Percentiles rank a stretch among this genome's conserved stretches.
These are phyloP conservation scores for Arachnomyces sp. DNA, from an alignment of 2,329 filamentous ascomycete genomes.

Conservation along the genomic window DNA sequence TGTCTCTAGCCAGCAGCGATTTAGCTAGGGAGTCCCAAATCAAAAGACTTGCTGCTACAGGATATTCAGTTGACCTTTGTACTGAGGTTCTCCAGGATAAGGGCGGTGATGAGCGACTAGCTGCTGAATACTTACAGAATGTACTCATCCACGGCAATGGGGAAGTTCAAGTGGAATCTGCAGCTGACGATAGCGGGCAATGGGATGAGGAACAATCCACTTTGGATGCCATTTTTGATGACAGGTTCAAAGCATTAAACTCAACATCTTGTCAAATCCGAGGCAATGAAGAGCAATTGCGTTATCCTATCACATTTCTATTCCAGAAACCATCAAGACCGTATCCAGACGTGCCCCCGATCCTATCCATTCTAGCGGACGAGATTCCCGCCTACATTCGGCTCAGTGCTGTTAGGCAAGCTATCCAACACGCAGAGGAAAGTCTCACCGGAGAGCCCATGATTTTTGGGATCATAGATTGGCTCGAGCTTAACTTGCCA, in stretches of 20 bases:
- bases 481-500: constrained; percentile 78
- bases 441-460: constrained; percentile 75
- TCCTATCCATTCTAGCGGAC: constrained; percentile 60
- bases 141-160: constrained; percentile 49
- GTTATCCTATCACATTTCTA: constrained; percentile 47
- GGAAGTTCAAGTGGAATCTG: constrained; percentile 10
- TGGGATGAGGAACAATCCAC: constrained; percentile 85
- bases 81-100: constrained; percentile 65
- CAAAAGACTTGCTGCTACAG: constrained; percentile 70
- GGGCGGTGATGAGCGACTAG: constrained; percentile 62
- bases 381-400: constrained; percentile 85
- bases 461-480: constrained; percentile 84
- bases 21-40: constrained; percentile 72
- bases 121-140: constrained; percentile 71
- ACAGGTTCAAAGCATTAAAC: constrained; percentile 56
- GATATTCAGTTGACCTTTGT: constrained; percentile 80
- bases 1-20: constrained; percentile 76
- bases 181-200: constrained; percentile 39
- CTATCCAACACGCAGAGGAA: constrained; percentile 60
- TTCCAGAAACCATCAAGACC: constrained; percentile 57
- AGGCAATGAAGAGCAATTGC: constrained; percentile 45
- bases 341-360: constrained; percentile 62
- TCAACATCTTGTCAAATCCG: constrained; percentile 61
- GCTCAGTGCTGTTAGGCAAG: constrained; percentile 73
- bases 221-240: constrained; percentile 76